phyloP scores from a whole-genome alignment of 306 rosid species.

The Mucuna pruriens region DNA sequence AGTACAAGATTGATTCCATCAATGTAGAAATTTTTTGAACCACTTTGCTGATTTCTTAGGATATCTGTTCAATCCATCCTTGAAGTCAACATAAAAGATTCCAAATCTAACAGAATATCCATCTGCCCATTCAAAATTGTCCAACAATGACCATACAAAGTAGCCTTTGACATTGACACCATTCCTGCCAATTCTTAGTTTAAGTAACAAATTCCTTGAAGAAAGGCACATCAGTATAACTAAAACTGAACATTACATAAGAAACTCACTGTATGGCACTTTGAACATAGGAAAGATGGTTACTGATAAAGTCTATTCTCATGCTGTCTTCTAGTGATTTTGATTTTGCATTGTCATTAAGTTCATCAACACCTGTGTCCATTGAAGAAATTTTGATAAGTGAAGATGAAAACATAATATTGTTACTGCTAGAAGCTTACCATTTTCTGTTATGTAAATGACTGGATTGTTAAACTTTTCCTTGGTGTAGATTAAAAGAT shows the following conservation, averaged over 20 bases:
- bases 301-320: slow-evolving; percentile 29
- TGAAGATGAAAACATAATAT: background rate
- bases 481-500: slow-evolving; percentile 48
- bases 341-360: slow-evolving; percentile 21
- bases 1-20: background rate
- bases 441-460: slow-evolving; percentile 63
- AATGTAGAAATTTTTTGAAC: slow-evolving; percentile 49
- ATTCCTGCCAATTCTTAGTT: slow-evolving; percentile 23
- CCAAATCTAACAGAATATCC: slow-evolving; percentile 56
- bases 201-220: background rate
- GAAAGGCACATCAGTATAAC: background rate
- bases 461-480: slow-evolving; percentile 45
- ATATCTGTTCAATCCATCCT: slow-evolving; percentile 39
- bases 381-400: background rate
- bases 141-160: slow-evolving; percentile 61
- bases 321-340: slow-evolving; percentile 35
- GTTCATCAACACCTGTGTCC: slow-evolving; percentile 37
- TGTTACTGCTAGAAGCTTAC: slow-evolving; percentile 24
- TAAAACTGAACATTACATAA: background rate
- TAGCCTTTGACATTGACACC: slow-evolving; percentile 56
- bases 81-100: slow-evolving; percentile 45
- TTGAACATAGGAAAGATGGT: slow-evolving; percentile 26
- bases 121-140: slow-evolving; percentile 51
- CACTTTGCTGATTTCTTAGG: slow-evolving; percentile 58
- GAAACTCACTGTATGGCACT: slow-evolving; percentile 42